Evolutionary conservation across 2,329 filamentous ascomycete genomes (phyloP).

Genomic region (Hansfordia pulvinata): DNA sequence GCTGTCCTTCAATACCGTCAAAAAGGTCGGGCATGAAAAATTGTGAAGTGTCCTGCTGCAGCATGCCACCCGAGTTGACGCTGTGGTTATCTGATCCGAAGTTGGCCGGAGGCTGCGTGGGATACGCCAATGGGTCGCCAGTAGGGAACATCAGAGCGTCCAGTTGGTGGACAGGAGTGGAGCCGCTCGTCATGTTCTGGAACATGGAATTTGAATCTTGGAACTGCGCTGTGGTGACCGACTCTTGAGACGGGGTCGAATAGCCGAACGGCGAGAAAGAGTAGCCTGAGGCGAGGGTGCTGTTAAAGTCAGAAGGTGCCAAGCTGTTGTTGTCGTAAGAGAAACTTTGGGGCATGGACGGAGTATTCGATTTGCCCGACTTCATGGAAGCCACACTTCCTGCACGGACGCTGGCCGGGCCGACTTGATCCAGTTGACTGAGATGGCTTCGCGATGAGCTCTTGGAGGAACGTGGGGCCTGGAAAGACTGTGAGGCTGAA

Average conservation of each 20-base stretch:
- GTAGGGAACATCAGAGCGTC: conserved; percentile 73
- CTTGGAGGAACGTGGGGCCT: no score
- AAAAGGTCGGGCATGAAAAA: conserved; percentile 39
- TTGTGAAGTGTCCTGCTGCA: conserved; percentile 21
- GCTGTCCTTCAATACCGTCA: conserved; percentile 59
- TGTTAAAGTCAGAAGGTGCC: conserved; percentile 8
- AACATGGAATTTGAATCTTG: conserved; percentile 1
- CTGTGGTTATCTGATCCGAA: conserved; percentile 21
- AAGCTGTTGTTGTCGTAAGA: conserved; percentile 7
- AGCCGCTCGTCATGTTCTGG: conserved; percentile 9
- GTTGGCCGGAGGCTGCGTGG: conserved; percentile 59
- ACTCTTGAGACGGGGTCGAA: conserved; percentile 11
- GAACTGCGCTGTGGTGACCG: conserved; percentile 8
- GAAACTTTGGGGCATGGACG: conserved; percentile 6
- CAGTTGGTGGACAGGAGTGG: conserved; percentile 49
- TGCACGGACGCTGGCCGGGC: no score
- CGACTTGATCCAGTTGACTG: no score
- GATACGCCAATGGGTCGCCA: conserved; percentile 66
- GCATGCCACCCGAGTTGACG: conserved; percentile 15
- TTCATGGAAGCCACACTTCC: conserved; percentile 9
- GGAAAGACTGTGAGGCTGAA: conserved; percentile 12
- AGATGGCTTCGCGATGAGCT: no score
- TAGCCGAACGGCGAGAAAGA: conserved; percentile 12
- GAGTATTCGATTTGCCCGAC: conserved; percentile 9
- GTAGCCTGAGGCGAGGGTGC: conserved; percentile 9